Evolutionary conservation across 2,329 filamentous ascomycete genomes (phyloP), one percentile per base, ranked within the genome.

Genomic region (Ceratocystiopsis minuta): DNA sequence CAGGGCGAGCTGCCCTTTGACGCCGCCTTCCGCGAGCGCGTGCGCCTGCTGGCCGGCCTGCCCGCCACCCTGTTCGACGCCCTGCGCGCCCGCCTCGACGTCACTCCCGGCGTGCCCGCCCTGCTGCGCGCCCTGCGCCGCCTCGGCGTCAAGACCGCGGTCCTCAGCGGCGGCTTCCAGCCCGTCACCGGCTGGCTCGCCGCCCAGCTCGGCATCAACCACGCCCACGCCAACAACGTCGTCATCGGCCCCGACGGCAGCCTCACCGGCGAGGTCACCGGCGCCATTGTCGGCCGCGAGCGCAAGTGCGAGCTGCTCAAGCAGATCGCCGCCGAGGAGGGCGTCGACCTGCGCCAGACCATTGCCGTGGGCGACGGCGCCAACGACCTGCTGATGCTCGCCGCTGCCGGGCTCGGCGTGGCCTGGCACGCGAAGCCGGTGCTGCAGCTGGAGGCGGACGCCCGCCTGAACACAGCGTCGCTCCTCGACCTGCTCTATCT

Each of bases 1-100:
- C 78, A 88, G 50, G 90, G 90, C 46, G 87, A 96, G 63, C 68
- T 96, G 33, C 87, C 95, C 57, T 98, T 98, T 52, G 78, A 87
- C 41, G 72, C 74, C 0, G 87, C 82, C 1, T 76, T 98, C 54
- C 75, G 78, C 44, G 83, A 82, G 56, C 73, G 90, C 16, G 85
- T 92, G 24, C 70, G 70, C 35, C 67, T 96, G 36, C 71, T 98
- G 35, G 80, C 79, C 52, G 88, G 87, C 31, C 75, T 95, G 9
- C 75, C 82, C 0, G 76, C 71, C 11, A 73, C 73, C 43, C 78
- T 96, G 15, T 93, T 92, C 52, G 75, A 85, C 45, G 71, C 80
- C 45, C 67, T 98, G 34, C 77, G 80, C 51, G 66, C 72, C 0
- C 69, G 80, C 0, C 75, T 98, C 42, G 78, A 80, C 18, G 78